phyloP scores from a whole-genome alignment of 2,329 filamentous ascomycete species.

The Exutisphaerella laricina region DNA sequence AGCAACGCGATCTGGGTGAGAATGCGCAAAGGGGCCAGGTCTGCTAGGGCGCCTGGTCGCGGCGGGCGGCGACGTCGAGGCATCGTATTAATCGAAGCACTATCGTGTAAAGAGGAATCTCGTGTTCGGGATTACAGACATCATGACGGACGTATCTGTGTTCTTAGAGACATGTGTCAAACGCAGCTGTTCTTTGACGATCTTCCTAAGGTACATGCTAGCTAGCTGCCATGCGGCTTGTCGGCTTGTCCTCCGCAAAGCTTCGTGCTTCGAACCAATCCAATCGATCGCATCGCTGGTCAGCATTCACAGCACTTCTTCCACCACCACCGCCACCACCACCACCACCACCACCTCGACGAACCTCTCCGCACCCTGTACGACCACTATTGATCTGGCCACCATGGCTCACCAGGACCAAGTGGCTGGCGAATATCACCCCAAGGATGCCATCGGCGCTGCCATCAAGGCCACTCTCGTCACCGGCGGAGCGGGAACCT shows the following conservation, averaged over 20 bases:
- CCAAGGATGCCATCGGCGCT: conserved; percentile 67
- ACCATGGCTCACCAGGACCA: conserved; percentile 45
- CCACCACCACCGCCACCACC: conserved; percentile 3
- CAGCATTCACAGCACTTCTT: conserved; percentile 1
- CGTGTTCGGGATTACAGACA: conserved; percentile 4
- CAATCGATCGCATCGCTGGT: conserved; percentile 2
- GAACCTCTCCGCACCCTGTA: conserved; percentile 1
- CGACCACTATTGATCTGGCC: conserved; percentile 15
- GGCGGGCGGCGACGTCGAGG: conserved; percentile 56
- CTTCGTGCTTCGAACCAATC: neutral
- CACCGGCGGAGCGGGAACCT: conserved; percentile 62
- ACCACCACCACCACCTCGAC: too few relatives aligned
- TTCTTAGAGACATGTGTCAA: too few relatives aligned
- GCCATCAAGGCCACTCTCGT: conserved; percentile 60
- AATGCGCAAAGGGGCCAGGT: conserved; percentile 63
- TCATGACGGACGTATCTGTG: conserved; percentile 2
- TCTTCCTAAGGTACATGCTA: too few relatives aligned
- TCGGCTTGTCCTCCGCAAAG: neutral
- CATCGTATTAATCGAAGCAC: too few relatives aligned
- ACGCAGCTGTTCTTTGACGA: too few relatives aligned
- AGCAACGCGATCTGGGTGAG: conserved; percentile 60
- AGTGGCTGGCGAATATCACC: conserved; percentile 54
- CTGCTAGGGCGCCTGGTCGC: conserved; percentile 59
- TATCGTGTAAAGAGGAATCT: too few relatives aligned
- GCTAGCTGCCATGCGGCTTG: too few relatives aligned